phyloP scores from a whole-genome alignment of 257 asterid genomes.

The Agastache rugosa region DNA sequence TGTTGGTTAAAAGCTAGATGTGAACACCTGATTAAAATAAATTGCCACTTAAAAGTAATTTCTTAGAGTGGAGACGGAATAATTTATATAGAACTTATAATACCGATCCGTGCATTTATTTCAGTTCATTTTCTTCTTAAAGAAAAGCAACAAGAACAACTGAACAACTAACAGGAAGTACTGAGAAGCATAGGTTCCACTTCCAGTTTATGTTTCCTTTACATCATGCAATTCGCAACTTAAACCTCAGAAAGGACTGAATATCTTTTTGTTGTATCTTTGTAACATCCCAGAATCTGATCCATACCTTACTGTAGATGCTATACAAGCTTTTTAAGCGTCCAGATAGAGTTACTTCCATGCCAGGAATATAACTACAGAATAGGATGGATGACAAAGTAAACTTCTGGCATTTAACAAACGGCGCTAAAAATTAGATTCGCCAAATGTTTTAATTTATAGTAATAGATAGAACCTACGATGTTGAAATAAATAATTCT shows the following conservation, averaged over 20 bases:
- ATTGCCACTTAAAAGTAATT: constrained; percentile 33
- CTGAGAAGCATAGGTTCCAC: background rate
- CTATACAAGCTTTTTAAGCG: constrained; percentile 95
- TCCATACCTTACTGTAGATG: constrained; percentile 82
- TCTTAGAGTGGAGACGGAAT: background rate
- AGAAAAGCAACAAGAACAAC: background rate
- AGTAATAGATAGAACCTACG: constrained; percentile 61
- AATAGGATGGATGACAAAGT: constrained; percentile 32
- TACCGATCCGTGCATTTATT: background rate
- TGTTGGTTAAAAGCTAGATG: constrained; percentile 30
- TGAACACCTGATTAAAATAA: constrained; percentile 37
- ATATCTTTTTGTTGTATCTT: background rate
- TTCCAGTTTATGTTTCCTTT: constrained; percentile 24
- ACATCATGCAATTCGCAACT: constrained; percentile 21
- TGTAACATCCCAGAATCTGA: constrained; percentile 23
- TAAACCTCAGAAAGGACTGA: constrained; percentile 28
- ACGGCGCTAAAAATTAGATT: constrained; percentile 13
- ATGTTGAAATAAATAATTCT: constrained; percentile 86
- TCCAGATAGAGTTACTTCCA: constrained; percentile 92
- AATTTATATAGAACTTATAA: constrained; percentile 17
- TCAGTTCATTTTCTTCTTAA: background rate
- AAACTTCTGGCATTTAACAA: constrained; percentile 15
- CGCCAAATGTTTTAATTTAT: constrained; percentile 17
- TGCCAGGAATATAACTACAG: constrained; percentile 95
- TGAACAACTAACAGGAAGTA: constrained; percentile 1